phyloP scores from a whole-genome alignment of 1,284 basidiomycete species.

The Apiotrichum sp. region DNA sequence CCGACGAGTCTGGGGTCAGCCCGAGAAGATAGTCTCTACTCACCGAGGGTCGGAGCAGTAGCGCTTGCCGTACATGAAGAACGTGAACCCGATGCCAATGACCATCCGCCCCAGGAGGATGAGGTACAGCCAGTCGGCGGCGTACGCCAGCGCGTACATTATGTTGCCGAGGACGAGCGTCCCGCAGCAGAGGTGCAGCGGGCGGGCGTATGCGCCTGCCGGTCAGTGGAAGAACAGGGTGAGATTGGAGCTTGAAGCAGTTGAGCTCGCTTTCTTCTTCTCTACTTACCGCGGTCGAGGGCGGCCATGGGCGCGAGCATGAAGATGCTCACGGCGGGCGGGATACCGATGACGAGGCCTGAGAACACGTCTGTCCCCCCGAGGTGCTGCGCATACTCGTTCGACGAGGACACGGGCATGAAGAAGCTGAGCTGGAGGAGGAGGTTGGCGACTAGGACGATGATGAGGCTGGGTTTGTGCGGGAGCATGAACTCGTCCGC shows the following conservation, averaged over 20 bases:
- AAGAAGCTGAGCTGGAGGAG: slow-evolving; percentile 4
- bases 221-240: no score
- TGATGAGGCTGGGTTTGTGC: not conserved
- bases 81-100: slow-evolving; percentile 5
- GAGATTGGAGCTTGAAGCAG: no score
- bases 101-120: slow-evolving; percentile 9
- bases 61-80: slow-evolving; percentile 10
- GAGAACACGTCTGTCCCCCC: slow-evolving; percentile 3
- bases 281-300: not conserved
- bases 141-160: slow-evolving; percentile 6
- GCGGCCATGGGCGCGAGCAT: not conserved
- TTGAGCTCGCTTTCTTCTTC: no score
- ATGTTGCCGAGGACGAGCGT: slow-evolving; percentile 4
- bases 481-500: slow-evolving; percentile 3
- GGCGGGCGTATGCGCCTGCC: slow-evolving; percentile 3
- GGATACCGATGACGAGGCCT: slow-evolving; percentile 9
- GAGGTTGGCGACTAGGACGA: not conserved
- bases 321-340: not conserved
- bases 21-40: no score
- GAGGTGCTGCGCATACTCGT: slow-evolving; percentile 8
- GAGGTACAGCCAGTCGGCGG: slow-evolving; percentile 6
- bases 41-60: slow-evolving; percentile 9
- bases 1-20: slow-evolving; percentile 1
- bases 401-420: slow-evolving; percentile 5
- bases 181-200: slow-evolving; percentile 5